Evolutionary conservation across 2,329 filamentous ascomycete species (phyloP).

Genomic region (Laburnicola sp.): DNA sequence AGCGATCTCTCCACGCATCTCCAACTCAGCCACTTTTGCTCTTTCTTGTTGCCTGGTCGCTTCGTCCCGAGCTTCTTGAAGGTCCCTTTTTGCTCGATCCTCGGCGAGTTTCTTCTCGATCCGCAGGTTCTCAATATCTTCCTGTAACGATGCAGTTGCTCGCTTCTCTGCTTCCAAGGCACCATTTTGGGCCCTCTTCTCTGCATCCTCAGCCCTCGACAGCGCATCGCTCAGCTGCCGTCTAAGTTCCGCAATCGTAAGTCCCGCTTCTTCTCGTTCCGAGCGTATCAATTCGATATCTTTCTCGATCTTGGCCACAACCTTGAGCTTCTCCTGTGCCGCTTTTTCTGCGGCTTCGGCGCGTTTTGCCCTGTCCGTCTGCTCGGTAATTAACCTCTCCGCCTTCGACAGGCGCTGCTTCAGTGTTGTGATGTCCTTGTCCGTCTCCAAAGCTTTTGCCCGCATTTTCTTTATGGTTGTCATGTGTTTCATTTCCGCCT

Average conservation of each 20-base stretch:
- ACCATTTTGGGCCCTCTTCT: constrained; percentile 68
- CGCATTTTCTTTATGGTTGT: constrained; percentile 79
- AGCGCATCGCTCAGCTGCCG: constrained; percentile 69
- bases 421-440: constrained; percentile 54
- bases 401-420: constrained; percentile 66
- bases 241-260: constrained; percentile 69
- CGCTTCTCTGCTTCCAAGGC: constrained; percentile 68
- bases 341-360: constrained; percentile 62
- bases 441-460: constrained; percentile 55
- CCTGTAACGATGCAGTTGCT: constrained; percentile 58
- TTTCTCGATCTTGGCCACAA: constrained; percentile 55
- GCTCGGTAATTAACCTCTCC: constrained; percentile 65
- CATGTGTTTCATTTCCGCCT: constrained; percentile 81
- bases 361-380: constrained; percentile 63
- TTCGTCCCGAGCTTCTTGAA: constrained; percentile 73
- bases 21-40: constrained; percentile 68
- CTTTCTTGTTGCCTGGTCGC: constrained; percentile 73
- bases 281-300: constrained; percentile 64
- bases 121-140: constrained; percentile 65
- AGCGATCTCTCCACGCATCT: constrained; percentile 76
- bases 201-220: constrained; percentile 67
- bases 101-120: constrained; percentile 76
- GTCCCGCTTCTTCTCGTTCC: constrained; percentile 66
- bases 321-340: constrained; percentile 58
- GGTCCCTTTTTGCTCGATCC: constrained; percentile 70